A percentile compares a stretch with the other conserved stretches of the same genome.
These are phyloP conservation scores for Plasmodium reichenowi DNA, from an alignment of 169 alveolate genomes.

Conservation along the genomic window DNA sequence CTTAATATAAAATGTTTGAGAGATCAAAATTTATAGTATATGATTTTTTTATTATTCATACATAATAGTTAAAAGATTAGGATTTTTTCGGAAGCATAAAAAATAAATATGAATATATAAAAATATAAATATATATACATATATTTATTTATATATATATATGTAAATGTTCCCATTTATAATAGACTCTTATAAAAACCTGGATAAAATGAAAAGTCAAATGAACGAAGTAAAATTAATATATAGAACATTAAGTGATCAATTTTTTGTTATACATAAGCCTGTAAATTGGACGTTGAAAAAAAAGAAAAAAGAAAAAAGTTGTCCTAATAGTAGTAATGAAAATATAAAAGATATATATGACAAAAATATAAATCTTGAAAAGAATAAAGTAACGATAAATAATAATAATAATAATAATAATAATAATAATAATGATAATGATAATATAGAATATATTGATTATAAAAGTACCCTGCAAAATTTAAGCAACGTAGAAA, in stretches of 20 bases:
- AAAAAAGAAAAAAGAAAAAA: constrained; percentile 10
- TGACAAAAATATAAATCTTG: not conserved
- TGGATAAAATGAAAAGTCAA: constrained; percentile 21
- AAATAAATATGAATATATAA: too few relatives aligned
- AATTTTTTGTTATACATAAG: constrained; percentile 67
- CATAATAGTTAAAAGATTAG: too few relatives aligned
- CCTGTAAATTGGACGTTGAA: constrained; percentile 75
- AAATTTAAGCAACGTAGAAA: constrained; percentile 37
- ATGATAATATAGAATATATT: not conserved
- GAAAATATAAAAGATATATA: not conserved
- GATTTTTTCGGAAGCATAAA: too few relatives aligned
- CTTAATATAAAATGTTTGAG: too few relatives aligned
- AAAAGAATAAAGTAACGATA: constrained; percentile 47
- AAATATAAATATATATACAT: too few relatives aligned
- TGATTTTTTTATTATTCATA: too few relatives aligned
- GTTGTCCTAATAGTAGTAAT: not conserved
- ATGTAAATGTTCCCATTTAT: too few relatives aligned
- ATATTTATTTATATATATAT: too few relatives aligned
- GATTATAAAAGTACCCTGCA: constrained; percentile 20
- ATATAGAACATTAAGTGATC: constrained; percentile 62
- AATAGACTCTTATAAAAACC: too few relatives aligned
- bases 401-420: constrained; percentile 24
- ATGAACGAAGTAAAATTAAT: constrained; percentile 50
- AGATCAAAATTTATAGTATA: too few relatives aligned
- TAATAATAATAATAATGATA: constrained; percentile 34